phyloP scores from a whole-genome alignment of 148 eudicot species.

The Cornus controversa region DNA sequence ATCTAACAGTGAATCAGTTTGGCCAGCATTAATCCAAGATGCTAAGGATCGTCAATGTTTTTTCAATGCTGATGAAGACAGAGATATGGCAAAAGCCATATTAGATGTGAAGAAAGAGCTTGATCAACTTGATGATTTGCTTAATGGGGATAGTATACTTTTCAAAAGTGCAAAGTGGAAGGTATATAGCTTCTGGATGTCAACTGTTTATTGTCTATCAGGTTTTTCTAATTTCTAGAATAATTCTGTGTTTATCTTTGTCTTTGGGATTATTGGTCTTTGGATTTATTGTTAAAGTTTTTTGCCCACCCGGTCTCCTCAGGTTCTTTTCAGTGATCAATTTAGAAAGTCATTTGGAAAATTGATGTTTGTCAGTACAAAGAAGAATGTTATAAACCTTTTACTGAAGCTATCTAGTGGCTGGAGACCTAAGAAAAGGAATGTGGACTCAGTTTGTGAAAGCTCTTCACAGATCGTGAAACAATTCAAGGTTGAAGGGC shows the following conservation, averaged over 20 bases:
- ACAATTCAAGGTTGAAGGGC: conserved; percentile 61
- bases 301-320: not conserved
- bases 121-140: conserved; percentile 54
- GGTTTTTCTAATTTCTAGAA: not conserved
- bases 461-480: conserved; percentile 46
- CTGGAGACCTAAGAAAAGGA: conserved; percentile 55
- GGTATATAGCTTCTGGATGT: conserved; percentile 25
- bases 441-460: conserved; percentile 49
- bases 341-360: conserved; percentile 51
- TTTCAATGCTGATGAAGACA: conserved; percentile 52
- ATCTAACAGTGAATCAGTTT: conserved; percentile 32
- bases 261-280: not conserved
- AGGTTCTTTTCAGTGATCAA: conserved; percentile 60
- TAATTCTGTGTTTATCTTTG: not conserved
- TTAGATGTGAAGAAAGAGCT: conserved; percentile 48
- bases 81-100: conserved; percentile 40
- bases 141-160: conserved; percentile 41
- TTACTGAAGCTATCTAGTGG: conserved; percentile 57
- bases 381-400: conserved; percentile 45
- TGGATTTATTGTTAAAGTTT: not conserved
- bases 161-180: conserved; percentile 51
- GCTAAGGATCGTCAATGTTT: conserved; percentile 51
- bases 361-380: conserved; percentile 32
- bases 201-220: not conserved
- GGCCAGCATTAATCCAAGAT: conserved; percentile 41